A percentile compares a stretch with the other conserved stretches of the same genome.
Conservation (phyloP, 148 eudicot species). For the Hydrangea macrophylla region DNA sequence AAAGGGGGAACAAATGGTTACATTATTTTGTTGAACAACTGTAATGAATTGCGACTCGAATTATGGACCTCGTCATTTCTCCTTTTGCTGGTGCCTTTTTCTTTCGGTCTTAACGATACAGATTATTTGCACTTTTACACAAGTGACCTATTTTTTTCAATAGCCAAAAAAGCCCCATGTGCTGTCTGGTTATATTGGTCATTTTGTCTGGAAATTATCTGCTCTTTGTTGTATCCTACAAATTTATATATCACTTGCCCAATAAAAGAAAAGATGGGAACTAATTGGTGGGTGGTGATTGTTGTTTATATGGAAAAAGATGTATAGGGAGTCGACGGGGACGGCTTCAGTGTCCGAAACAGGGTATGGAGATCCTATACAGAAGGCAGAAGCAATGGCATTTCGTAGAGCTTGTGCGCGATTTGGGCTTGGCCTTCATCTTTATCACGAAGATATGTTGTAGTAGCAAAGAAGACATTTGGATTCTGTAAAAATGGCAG, state of each 20-base stretch:
- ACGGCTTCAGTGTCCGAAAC: slow-evolving; percentile 49
- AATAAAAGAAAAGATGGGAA: neutral
- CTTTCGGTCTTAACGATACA: no score
- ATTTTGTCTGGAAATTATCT: neutral
- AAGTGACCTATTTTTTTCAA: no score
- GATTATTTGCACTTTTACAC: no score
- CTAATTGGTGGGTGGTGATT: neutral
- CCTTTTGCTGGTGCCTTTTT: no score
- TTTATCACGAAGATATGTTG: slow-evolving; percentile 79
- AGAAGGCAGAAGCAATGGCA: slow-evolving; percentile 98
- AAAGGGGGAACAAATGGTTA: no score
- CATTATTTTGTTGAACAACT: no score
- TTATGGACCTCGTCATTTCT: no score
- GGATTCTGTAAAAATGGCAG: neutral
- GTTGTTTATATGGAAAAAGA: slow-evolving; percentile 31
- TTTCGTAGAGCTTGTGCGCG: slow-evolving; percentile 99
- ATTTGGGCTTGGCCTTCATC: slow-evolving; percentile 91
- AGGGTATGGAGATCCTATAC: slow-evolving; percentile 81
- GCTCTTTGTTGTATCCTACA: neutral
- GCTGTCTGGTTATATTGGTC: neutral
- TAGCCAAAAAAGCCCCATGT: no score
- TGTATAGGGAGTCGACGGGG: slow-evolving; percentile 84
- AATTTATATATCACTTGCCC: no score
- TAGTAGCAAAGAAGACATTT: slow-evolving; percentile 28
- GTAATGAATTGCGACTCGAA: no score